Conservation (phyloP, 768 basidiomycete species). For the Guyanaporus albipodus region DNA sequence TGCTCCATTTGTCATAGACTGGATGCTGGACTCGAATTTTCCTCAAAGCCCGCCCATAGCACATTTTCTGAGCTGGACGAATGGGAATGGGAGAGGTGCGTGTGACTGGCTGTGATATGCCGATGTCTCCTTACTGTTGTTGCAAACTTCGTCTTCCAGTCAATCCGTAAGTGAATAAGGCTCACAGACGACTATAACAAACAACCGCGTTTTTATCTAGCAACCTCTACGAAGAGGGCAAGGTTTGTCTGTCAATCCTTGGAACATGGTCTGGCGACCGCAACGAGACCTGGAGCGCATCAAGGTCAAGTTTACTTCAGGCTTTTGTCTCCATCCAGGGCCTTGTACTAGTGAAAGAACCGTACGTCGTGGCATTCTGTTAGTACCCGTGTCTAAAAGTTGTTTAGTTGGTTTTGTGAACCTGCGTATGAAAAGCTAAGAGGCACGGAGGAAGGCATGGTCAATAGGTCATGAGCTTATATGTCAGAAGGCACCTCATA, state of each 20-base stretch:
- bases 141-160: constrained; percentile 35
- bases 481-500: background rate
- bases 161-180: constrained; percentile 59
- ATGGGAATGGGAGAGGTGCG: constrained; percentile 76
- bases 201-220: constrained; percentile 33
- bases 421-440: constrained; percentile 91
- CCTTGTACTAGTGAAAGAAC: constrained; percentile 87
- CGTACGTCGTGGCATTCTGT: constrained; percentile 47
- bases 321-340: constrained; percentile 94
- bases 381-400: constrained; percentile 1
- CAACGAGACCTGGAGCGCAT: constrained; percentile 82
- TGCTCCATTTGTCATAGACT: constrained; percentile 93
- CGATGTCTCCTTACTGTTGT: background rate
- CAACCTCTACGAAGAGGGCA: constrained; percentile 93
- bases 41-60: constrained; percentile 81
- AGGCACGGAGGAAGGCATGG: constrained; percentile 84
- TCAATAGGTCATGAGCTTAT: constrained; percentile 62
- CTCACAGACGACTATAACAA: background rate
- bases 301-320: constrained; percentile 83
- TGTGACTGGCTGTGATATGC: background rate
- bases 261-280: constrained; percentile 91
- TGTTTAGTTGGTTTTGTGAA: constrained; percentile 78
- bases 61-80: constrained; percentile 92
- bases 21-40: constrained; percentile 83
- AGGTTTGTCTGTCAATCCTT: constrained; percentile 87